Evolutionary conservation across 306 rosid species (phyloP).

Genomic region (Clitoria ternatea): DNA sequence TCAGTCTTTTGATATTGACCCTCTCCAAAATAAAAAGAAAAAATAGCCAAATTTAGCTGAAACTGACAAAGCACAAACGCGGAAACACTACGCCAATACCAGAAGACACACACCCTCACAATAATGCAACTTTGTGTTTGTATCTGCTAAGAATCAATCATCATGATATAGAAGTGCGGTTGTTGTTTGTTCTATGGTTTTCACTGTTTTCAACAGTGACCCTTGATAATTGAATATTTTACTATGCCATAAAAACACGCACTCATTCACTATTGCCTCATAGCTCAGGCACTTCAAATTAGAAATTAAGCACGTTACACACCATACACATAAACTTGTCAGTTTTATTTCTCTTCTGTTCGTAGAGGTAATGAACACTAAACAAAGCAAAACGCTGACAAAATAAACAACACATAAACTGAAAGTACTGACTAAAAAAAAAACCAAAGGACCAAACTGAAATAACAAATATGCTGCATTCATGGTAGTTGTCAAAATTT

Average conservation of each 20-base stretch:
- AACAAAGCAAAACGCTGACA: not conserved
- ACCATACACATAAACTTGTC: slow-evolving; percentile 2
- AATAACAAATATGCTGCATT: slow-evolving; percentile 14
- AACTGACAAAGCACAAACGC: slow-evolving; percentile 7
- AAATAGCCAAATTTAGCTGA: slow-evolving; percentile 2
- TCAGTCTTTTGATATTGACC: slow-evolving; percentile 15
- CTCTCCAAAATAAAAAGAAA: too few species aligned
- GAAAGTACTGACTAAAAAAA: slow-evolving; percentile 13
- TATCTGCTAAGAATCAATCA: not conserved
- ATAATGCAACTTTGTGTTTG: slow-evolving; percentile 20
- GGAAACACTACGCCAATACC: not conserved
- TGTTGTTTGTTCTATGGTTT: not conserved
- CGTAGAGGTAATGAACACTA: slow-evolving; percentile 23
- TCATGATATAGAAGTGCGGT: not conserved
- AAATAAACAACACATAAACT: slow-evolving; percentile 14
- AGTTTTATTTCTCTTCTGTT: slow-evolving; percentile 35
- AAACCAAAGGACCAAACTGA: slow-evolving; percentile 26
- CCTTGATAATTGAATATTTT: slow-evolving; percentile 19
- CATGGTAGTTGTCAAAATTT: slow-evolving; percentile 21
- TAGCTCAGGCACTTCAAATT: slow-evolving; percentile 7
- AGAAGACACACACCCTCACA: slow-evolving; percentile 3
- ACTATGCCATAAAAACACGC: not conserved
- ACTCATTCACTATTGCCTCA: not conserved
- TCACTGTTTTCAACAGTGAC: slow-evolving; percentile 8
- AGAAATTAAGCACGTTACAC: slow-evolving; percentile 16